A percentile compares a stretch with the other conserved stretches of the same genome.
phyloP scores from a whole-genome alignment of 805 yeast genomes.

The Osmozyma mogii region DNA sequence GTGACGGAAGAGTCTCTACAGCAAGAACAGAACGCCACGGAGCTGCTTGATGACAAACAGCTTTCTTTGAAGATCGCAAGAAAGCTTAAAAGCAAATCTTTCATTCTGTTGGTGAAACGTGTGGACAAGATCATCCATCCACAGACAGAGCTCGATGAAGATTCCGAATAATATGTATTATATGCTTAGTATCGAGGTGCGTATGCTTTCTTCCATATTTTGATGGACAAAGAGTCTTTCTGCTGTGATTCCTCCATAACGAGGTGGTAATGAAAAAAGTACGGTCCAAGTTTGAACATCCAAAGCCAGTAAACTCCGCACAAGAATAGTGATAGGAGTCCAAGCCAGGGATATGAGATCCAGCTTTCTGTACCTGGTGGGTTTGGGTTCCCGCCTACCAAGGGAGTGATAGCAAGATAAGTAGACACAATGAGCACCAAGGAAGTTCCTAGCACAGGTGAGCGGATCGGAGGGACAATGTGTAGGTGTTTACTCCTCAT shows the following conservation, averaged over 20 bases:
- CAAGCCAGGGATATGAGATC: conserved; percentile 44
- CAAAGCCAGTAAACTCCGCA: conserved; percentile 51
- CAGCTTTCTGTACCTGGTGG: conserved; percentile 33
- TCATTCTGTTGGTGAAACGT: conserved; percentile 8
- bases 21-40: too few species aligned
- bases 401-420: conserved; percentile 46
- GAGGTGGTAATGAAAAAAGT: conserved; percentile 37
- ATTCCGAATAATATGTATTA: neutral
- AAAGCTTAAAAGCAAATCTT: conserved; percentile 7
- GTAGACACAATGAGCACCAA: conserved; percentile 38
- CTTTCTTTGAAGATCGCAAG: conserved; percentile 9
- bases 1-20: too few species aligned
- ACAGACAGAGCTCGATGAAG: neutral
- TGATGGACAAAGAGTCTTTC: conserved; percentile 52
- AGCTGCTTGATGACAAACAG: conserved; percentile 8
- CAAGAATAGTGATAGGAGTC: conserved; percentile 30
- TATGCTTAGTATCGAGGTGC: neutral
- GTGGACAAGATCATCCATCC: conserved; percentile 7
- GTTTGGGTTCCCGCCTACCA: conserved; percentile 30
- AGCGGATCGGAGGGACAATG: conserved; percentile 42
- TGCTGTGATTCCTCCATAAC: conserved; percentile 31
- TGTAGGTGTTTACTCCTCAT: conserved; percentile 43
- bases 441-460: conserved; percentile 40
- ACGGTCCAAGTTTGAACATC: conserved; percentile 43
- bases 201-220: conserved; percentile 43